These are phyloP conservation scores for Stereum hirsutum DNA, from an alignment of 1,284 basidiomycete species.

Conservation along the genomic window DNA sequence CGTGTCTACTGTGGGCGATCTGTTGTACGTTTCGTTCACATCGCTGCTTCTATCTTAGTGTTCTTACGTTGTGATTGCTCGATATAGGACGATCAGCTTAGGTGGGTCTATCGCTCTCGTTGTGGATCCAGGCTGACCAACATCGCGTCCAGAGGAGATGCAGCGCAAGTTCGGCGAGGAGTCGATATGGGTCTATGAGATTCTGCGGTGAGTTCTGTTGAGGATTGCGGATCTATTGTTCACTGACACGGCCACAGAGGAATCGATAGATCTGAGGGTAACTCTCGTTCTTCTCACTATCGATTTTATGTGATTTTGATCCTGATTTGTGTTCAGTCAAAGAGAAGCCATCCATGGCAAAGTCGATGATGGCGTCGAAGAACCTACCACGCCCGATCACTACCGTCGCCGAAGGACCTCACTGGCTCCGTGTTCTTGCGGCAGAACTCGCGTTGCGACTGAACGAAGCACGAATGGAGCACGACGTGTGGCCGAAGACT, in stretches of 20 bases:
- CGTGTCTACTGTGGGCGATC: conserved; percentile 82
- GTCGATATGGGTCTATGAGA: conserved; percentile 88
- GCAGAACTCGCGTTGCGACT: conserved; percentile 84
- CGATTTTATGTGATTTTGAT: conserved; percentile 13
- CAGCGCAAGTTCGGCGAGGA: conserved; percentile 79
- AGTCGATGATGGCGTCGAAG: conserved; percentile 93
- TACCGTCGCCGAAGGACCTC: conserved; percentile 64
- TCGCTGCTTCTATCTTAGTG: background rate
- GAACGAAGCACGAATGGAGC: conserved; percentile 70
- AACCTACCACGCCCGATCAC: conserved; percentile 77
- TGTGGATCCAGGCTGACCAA: conserved; percentile 5
- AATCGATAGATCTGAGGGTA: conserved; percentile 86
- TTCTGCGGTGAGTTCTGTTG: conserved; percentile 59
- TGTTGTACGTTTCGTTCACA: conserved; percentile 46
- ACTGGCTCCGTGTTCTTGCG: conserved; percentile 88
- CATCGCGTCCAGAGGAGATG: conserved; percentile 52
- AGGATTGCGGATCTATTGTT: too few species aligned
- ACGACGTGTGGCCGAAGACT: conserved; percentile 88
- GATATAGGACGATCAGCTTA: conserved; percentile 35
- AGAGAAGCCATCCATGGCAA: conserved; percentile 71
- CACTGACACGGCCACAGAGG: conserved; percentile 40
- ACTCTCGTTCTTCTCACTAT: background rate
- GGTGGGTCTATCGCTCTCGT: conserved; percentile 25
- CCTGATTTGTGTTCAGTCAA: conserved; percentile 49
- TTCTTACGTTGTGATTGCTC: background rate